Conservation (phyloP, 768 basidiomycete species). For the Kondoa subrosea region DNA sequence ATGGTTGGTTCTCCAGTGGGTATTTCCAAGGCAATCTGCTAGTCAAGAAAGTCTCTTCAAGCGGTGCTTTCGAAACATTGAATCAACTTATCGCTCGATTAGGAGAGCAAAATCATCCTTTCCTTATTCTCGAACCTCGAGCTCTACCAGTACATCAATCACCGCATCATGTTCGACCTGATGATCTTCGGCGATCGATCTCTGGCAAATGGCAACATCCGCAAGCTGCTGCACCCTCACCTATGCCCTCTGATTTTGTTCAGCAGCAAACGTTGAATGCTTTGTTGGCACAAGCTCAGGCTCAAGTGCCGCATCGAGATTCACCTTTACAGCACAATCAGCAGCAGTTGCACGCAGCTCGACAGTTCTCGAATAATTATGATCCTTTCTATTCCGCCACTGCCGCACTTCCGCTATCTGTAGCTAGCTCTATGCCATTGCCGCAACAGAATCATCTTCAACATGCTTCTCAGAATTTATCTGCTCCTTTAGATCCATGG, state of each 20-base stretch:
- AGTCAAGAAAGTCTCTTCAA: constrained; percentile 28
- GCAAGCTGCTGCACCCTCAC: not conserved
- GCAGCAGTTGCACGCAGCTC: not conserved
- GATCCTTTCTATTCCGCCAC: constrained; percentile 12
- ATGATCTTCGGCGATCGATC: not conserved
- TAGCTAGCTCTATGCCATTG: not conserved
- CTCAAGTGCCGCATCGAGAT: not conserved
- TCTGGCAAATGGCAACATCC: constrained; percentile 8
- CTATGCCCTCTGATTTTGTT: not conserved
- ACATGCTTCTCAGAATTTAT: not conserved
- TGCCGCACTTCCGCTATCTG: constrained; percentile 1
- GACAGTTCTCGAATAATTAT: constrained; percentile 6
- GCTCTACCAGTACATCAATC: constrained; percentile 17
- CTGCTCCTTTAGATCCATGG: not conserved
- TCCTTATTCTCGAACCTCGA: constrained; percentile 27
- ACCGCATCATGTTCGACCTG: constrained; percentile 12
- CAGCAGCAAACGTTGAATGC: constrained; percentile 6
- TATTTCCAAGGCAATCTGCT: constrained; percentile 34
- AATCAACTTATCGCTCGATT: constrained; percentile 31
- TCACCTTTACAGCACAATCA: not conserved
- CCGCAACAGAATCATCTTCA: not conserved
- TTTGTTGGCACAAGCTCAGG: constrained; percentile 2
- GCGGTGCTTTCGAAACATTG: constrained; percentile 32
- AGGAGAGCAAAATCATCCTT: constrained; percentile 32
- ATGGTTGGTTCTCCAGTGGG: constrained; percentile 35